phyloP scores from a whole-genome alignment of 306 rosid genomes.

The Dicorynia guianensis region DNA sequence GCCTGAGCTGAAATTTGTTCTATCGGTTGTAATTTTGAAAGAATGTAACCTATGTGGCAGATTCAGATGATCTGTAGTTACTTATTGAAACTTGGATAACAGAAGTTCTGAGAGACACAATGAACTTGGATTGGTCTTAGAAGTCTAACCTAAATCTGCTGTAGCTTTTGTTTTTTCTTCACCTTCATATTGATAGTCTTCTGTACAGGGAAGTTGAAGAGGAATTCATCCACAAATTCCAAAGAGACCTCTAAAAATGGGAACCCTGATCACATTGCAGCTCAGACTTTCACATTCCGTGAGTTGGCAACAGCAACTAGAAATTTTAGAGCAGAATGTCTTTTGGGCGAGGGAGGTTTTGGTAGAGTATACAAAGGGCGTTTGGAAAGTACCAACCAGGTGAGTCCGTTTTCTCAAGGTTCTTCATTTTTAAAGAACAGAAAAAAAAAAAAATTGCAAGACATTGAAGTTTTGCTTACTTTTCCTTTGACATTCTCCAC shows the following conservation, averaged over 20 bases:
- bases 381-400: slow-evolving; percentile 75
- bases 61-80: slow-evolving; percentile 21
- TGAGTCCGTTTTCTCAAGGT: slow-evolving; percentile 39
- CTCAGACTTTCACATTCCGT: slow-evolving; percentile 86
- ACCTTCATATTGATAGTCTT: slow-evolving; percentile 29
- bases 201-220: slow-evolving; percentile 58
- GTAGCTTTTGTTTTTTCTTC: slow-evolving; percentile 26
- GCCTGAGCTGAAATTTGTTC: slow-evolving; percentile 11
- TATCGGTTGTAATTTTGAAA: slow-evolving; percentile 19
- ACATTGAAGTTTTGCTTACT: slow-evolving; percentile 18
- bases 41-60: not conserved
- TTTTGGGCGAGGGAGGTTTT: slow-evolving; percentile 91
- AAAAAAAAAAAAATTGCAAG: slow-evolving; percentile 8
- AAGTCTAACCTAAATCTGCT: slow-evolving; percentile 12
- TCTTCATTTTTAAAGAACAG: slow-evolving; percentile 10
- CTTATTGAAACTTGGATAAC: slow-evolving; percentile 1
- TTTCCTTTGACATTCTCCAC: slow-evolving; percentile 16
- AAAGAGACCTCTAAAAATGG: slow-evolving; percentile 64
- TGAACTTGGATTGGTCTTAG: slow-evolving; percentile 13
- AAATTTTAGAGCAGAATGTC: slow-evolving; percentile 82
- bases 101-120: slow-evolving; percentile 14
- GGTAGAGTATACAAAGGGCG: slow-evolving; percentile 94
- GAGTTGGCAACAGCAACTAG: slow-evolving; percentile 91
- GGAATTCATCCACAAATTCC: slow-evolving; percentile 61
- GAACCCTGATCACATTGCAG: slow-evolving; percentile 76